Evolutionary conservation across 1,284 basidiomycete species (phyloP).

Genomic region (Melampsora medusae): DNA sequence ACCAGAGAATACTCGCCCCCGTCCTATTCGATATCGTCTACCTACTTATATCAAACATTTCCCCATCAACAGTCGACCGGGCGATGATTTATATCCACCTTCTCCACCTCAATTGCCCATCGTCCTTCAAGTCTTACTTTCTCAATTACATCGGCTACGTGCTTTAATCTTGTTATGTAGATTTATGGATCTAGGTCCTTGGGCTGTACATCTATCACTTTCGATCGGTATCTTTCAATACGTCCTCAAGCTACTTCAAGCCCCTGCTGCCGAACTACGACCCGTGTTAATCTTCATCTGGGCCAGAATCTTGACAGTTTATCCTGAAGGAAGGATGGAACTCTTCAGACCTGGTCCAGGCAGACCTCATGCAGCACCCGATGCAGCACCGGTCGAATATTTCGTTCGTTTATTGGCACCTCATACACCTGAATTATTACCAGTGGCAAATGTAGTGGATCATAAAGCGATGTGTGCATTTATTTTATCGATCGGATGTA

Average conservation of each 20-base stretch:
- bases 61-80: constrained; percentile 27
- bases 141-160: constrained; percentile 38
- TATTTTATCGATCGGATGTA: constrained; percentile 40
- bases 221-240: constrained; percentile 45
- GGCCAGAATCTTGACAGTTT: constrained; percentile 45
- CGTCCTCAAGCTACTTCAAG: constrained; percentile 43
- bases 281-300: constrained; percentile 43
- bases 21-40: constrained; percentile 34
- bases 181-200: constrained; percentile 44
- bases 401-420: constrained; percentile 40
- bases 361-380: constrained; percentile 14
- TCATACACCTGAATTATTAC: constrained; percentile 26
- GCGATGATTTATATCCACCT: constrained; percentile 37
- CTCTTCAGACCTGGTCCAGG: constrained; percentile 16
- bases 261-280: constrained; percentile 39
- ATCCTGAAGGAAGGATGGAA: constrained; percentile 41
- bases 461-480: constrained; percentile 45
- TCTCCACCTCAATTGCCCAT: constrained; percentile 44
- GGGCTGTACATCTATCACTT: constrained; percentile 44
- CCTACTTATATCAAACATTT: constrained; percentile 39
- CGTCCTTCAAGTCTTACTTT: constrained; percentile 44
- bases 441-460: constrained; percentile 34
- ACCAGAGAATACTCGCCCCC: background rate
- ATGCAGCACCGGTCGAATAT: constrained; percentile 34
- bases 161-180: constrained; percentile 36